A percentile compares a stretch with the other conserved stretches of the same genome.
These are phyloP conservation scores for Fusarium papillatum DNA, from an alignment of 2,329 filamentous ascomycete genomes.

Conservation along the genomic window DNA sequence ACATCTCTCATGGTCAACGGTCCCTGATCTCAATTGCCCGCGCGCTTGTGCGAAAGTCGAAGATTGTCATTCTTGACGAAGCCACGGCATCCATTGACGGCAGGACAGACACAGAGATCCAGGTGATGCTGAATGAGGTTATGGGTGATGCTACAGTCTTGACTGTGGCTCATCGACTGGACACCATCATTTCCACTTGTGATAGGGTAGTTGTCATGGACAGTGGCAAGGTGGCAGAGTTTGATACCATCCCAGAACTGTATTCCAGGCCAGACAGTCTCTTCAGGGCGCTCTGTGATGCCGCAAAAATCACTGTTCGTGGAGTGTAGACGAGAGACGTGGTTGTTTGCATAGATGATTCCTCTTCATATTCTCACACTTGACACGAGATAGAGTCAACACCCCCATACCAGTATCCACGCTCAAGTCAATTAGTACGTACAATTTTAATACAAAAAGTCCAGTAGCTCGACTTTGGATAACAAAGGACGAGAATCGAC, in stretches of 20 bases:
- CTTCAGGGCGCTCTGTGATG: conserved; percentile 27
- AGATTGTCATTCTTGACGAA: conserved; percentile 27
- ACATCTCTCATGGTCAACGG: conserved; percentile 23
- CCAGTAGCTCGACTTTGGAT: not conserved
- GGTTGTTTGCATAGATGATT: not conserved
- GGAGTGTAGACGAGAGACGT: not conserved
- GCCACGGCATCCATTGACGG: conserved; percentile 26
- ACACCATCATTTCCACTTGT: conserved; percentile 38
- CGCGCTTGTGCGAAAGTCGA: conserved; percentile 14
- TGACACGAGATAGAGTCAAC: not conserved
- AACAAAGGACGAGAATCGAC: not conserved
- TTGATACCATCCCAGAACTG: conserved; percentile 14
- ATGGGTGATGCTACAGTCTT: conserved; percentile 32
- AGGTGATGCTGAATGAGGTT: conserved; percentile 21
- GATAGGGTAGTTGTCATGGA: conserved; percentile 36
- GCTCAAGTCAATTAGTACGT: not conserved
- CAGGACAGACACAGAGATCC: conserved; percentile 23
- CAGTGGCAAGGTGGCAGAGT: conserved; percentile 30
- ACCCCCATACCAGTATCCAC: not conserved
- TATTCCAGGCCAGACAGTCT: conserved; percentile 8
- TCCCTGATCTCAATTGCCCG: conserved; percentile 28
- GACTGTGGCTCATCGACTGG: conserved; percentile 36
- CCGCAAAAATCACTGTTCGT: conserved; percentile 12
- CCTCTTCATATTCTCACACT: not conserved
- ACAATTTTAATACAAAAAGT: not conserved